These are phyloP conservation scores for Coemansia sp. DNA, from an alignment of 192 early-diverging fungal genomes.

Conservation along the genomic window DNA sequence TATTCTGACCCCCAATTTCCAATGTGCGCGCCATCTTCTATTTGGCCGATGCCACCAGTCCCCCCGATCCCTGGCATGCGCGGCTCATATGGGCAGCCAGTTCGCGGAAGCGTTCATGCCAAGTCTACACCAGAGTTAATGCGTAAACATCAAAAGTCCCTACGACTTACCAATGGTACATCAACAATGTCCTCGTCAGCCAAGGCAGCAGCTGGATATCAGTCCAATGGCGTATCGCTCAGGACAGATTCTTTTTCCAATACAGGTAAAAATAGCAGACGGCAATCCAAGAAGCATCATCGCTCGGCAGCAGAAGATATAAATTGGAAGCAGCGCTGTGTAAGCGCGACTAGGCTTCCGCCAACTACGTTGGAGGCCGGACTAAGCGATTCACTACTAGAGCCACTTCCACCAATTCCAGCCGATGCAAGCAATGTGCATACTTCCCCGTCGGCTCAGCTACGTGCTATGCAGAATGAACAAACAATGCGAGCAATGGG, in stretches of 20 bases:
- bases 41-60: constrained; percentile 20
- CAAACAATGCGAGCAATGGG: too few relatives aligned
- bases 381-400: constrained; percentile 33
- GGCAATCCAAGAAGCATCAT: not conserved
- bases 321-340: constrained; percentile 24
- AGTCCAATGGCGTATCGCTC: constrained; percentile 23
- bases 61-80: not conserved
- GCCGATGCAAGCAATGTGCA: not conserved
- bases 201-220: not conserved
- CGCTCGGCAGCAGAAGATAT: not conserved
- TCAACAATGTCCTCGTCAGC: constrained; percentile 5
- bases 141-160: constrained; percentile 18
- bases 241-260: constrained; percentile 34
- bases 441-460: too few relatives aligned
- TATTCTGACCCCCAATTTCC: constrained; percentile 44
- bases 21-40: constrained; percentile 12
- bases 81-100: not conserved
- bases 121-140: constrained; percentile 50
- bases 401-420: constrained; percentile 8
- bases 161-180: constrained; percentile 11
- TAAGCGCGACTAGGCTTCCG: constrained; percentile 44
- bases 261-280: not conserved
- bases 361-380: constrained; percentile 37
- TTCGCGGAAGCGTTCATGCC: constrained; percentile 22
- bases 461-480: too few relatives aligned